Percentiles rank a stretch among this genome's conserved stretches.
Evolutionary conservation across 1,284 basidiomycete species (phyloP).

Genomic region (Naganishia albida): DNA sequence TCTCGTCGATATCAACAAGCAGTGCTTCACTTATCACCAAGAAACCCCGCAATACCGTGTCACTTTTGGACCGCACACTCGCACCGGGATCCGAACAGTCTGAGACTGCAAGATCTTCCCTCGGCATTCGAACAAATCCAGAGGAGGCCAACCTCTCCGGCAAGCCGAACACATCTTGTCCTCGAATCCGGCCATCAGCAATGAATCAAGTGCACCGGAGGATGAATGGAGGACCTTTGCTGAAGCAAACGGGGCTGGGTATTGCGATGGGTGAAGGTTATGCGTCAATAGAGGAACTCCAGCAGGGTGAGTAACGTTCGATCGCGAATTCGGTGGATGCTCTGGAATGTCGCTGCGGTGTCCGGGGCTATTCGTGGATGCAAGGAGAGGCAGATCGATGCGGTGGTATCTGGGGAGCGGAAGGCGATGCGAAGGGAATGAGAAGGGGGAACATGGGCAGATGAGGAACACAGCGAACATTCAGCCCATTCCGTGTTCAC

Average conservation of each 20-base stretch:
- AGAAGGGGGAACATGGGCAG: background rate
- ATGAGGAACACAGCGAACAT: background rate
- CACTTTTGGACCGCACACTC: conserved; percentile 9
- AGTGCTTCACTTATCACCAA: background rate
- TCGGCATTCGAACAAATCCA: background rate
- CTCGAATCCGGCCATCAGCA: background rate
- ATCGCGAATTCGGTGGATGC: too few species aligned
- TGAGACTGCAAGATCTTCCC: conserved; percentile 6
- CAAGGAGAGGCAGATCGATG: background rate
- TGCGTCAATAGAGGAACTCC: too few species aligned
- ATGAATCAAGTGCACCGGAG: background rate
- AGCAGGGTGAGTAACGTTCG: too few species aligned
- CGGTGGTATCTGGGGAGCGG: background rate
- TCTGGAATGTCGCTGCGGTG: too few species aligned
- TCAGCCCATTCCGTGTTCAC: background rate
- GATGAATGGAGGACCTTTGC: background rate
- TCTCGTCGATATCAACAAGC: background rate
- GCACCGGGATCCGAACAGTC: conserved; percentile 6
- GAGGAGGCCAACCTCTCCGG: background rate
- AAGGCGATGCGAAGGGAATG: background rate
- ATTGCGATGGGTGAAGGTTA: conserved; percentile 8
- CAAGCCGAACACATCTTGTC: background rate
- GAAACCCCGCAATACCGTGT: background rate
- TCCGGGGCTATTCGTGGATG: too few species aligned
- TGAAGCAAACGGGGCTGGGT: conserved; percentile 1